phyloP scores from a whole-genome alignment of 768 basidiomycete genomes.

The Hemileccinum rubropunctum region DNA sequence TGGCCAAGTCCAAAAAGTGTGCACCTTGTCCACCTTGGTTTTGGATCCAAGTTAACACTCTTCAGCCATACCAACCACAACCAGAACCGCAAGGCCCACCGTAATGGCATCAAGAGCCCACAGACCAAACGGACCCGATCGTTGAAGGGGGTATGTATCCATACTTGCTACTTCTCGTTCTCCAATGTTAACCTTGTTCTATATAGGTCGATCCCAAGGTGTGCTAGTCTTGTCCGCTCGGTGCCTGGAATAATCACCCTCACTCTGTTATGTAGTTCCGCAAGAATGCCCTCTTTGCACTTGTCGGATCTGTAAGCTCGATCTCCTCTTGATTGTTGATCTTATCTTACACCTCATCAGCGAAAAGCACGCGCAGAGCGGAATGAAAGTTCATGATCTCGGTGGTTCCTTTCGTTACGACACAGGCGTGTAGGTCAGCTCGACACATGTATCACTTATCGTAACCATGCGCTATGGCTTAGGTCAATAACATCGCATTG shows the following conservation, averaged over 20 bases:
- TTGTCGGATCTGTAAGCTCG: conserved; percentile 66
- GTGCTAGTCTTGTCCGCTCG: conserved; percentile 12
- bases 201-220: conserved; percentile 80
- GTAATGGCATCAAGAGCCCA: conserved; percentile 93
- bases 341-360: conserved; percentile 33
- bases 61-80: conserved; percentile 90
- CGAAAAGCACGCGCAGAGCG: conserved; percentile 64
- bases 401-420: conserved; percentile 1
- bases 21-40: conserved; percentile 19
- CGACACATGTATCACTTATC: conserved; percentile 22
- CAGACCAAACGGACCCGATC: conserved; percentile 71
- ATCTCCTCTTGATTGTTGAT: neutral
- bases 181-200: conserved; percentile 1
- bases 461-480: conserved; percentile 17
- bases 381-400: conserved; percentile 44
- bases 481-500: conserved; percentile 8
- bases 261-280: conserved; percentile 58
- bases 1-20: conserved; percentile 99
- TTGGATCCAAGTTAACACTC: conserved; percentile 14
- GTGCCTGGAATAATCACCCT: neutral
- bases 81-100: conserved; percentile 95
- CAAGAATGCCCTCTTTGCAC: conserved; percentile 73
- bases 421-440: conserved; percentile 8
- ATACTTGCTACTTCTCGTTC: neutral
- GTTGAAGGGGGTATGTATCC: conserved; percentile 80